Base-by-base conservation (phyloP, 1,139 yeast genomes). In the Geotrichum restrictum region DNA sequence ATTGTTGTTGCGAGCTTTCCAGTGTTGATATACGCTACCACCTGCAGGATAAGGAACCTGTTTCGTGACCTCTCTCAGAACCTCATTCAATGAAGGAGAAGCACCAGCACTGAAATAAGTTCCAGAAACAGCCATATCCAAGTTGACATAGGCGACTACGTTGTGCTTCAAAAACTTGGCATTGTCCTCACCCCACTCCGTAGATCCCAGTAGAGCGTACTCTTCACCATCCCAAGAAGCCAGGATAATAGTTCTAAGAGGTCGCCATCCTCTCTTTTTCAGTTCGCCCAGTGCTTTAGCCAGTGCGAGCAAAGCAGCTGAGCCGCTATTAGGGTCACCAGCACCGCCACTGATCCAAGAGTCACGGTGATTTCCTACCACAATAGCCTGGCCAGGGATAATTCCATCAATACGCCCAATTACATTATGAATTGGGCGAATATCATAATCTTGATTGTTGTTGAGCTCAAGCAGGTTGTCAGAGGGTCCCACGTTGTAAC, bases 141-240 rank as follows among this genome's bases (percentile, higher is more conserved):
- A 68, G 64, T 83, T 83, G 56, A 83, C 64, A 62, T 83, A 83
- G 1, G 83, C 84, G 47, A 80, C 70, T 1, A 77, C 79, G 52
- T 77, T 72, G 41, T 69, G 68, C 56, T 75, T 73, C 51, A 81
- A 64, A 45, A 61, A 61, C 40, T 69, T 57, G 46, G 63, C 62
- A 56, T 77, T 70, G 54, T 77, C 79, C 62, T 83, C 88, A 27
- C 84, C 88, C 74, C 75, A 82, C 55, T 81, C 87, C 2, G 88
- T 83, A 2, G 85, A 80, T 1, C 88, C 88, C n/a, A 83, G 61
- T 24, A 83, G 67, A 0, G 82, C 88, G 58, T 80, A 80, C 65
- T 83, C 88, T 65, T 83, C 88, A 53, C 85, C 88, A 63, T 83
- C 88, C 88, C 88, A 83, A 16, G 85, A 79, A 0, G 83, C 86